phyloP scores from a whole-genome alignment of 352 stramenopile species.

The Ochromonadaceae sp. region DNA sequence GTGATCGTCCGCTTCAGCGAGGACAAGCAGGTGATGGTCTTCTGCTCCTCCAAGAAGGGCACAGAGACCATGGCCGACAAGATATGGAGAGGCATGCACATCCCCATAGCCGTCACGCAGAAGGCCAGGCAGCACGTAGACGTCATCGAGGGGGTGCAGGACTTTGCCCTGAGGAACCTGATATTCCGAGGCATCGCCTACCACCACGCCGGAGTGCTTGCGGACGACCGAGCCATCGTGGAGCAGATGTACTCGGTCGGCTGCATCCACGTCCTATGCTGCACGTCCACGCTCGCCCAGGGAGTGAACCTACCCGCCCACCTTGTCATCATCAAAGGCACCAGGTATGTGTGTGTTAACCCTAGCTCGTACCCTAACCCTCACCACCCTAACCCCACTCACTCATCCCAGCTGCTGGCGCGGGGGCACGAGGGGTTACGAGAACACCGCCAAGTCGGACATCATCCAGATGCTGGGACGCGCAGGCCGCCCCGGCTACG shows the following conservation, averaged over 20 bases:
- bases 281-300: constrained; percentile 62
- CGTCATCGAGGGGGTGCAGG: constrained; percentile 44
- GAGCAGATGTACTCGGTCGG: constrained; percentile 59
- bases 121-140: not conserved
- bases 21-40: constrained; percentile 42
- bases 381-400: no score
- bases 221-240: constrained; percentile 52
- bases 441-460: constrained; percentile 61
- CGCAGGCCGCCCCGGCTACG: constrained; percentile 44
- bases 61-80: constrained; percentile 25
- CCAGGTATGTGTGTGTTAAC: constrained; percentile 51
- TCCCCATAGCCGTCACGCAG: no score
- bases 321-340: constrained; percentile 79
- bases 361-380: no score
- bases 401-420: no score
- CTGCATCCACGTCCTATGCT: constrained; percentile 32
- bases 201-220: constrained; percentile 66
- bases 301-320: constrained; percentile 48
- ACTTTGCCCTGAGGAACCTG: constrained; percentile 61
- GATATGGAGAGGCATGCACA: constrained; percentile 12
- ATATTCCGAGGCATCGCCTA: constrained; percentile 67
- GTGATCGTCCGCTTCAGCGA: constrained; percentile 36
- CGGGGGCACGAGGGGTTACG: constrained; percentile 47
- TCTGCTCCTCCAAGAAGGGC: constrained; percentile 36
- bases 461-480: constrained; percentile 76